Evolutionary conservation across 2,329 filamentous ascomycete genomes (phyloP).

Genomic region (Apiospora saccharicola): DNA sequence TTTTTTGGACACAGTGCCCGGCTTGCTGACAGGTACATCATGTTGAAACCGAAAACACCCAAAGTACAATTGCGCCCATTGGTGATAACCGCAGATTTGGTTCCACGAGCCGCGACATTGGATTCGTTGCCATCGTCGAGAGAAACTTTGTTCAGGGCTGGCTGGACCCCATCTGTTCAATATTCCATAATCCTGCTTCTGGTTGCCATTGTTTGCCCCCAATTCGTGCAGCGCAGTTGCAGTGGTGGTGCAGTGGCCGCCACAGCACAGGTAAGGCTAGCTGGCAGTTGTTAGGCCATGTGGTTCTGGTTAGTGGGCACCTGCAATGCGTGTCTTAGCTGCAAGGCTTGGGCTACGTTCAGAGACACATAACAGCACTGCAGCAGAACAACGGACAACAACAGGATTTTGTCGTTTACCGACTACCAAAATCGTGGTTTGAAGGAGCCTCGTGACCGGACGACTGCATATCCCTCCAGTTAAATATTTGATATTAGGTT

Average conservation of each 20-base stretch:
- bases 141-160: neutral
- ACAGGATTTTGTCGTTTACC: neutral
- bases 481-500: neutral
- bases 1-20: neutral
- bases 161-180: neutral
- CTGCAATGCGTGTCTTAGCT: conserved; percentile 2
- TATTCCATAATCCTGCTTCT: neutral
- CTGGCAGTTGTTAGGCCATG: conserved; percentile 8
- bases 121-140: neutral
- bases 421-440: neutral
- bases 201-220: neutral
- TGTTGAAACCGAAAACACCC: neutral
- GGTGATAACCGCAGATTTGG: neutral
- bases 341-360: neutral
- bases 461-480: neutral
- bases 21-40: neutral
- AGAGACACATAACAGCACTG: neutral
- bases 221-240: neutral
- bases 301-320: neutral
- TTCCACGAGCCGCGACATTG: neutral
- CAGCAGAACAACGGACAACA: neutral
- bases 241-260: neutral
- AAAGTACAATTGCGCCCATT: neutral
- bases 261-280: neutral
- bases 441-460: neutral